Base-by-base conservation (phyloP, 2,329 filamentous ascomycete species). In the Chaetomium olivaceum region DNA sequence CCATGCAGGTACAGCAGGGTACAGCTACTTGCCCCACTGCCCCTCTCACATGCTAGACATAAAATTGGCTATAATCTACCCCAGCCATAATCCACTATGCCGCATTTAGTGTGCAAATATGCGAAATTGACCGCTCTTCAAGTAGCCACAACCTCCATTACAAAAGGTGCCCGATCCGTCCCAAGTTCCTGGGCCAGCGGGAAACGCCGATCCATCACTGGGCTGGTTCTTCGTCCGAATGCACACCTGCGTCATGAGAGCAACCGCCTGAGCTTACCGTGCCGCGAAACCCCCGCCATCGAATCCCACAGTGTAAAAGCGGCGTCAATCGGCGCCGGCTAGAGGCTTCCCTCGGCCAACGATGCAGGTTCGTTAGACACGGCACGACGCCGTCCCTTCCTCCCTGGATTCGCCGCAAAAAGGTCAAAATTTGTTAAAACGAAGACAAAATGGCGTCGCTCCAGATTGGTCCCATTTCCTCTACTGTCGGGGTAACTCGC, bases 171-270 rank as follows among this genome's bases (percentile, higher is more conserved):
- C 33, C 33, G 31, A 51, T 48, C 54, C 54, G 57, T 64, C 66
- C 68, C 64, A 58, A 36, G 55, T 33, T 43, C 21, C 27, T 27
- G 56, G 65, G 52, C 57, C 25, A 54, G 43, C 61, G 65, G 65
- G 62, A 67, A 69, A 58, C 58, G 68, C 65, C 62, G 63, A 55
- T 65, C 58, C 52, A 64, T 62, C 57, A 67, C 61, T 68, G 68
- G 65, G 50, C 43, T 31, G 39, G 48, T 27, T 21, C 60, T 59
- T 61, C 62, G 61, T 67, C 63, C 61, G 56, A 60, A 67, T 59
- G 62, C 64, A 64, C 52, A 50, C 39, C 62, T 70, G 69, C 69
- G 70, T 72, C 70, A 72, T 72, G 68, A 70, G 56, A 59, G 61
- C 57, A 39, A 68, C 60, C 27, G 52, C 58, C 67, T 68, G 66